Conservation (phyloP, 345 rosid genomes). For the Geranium brycei region DNA sequence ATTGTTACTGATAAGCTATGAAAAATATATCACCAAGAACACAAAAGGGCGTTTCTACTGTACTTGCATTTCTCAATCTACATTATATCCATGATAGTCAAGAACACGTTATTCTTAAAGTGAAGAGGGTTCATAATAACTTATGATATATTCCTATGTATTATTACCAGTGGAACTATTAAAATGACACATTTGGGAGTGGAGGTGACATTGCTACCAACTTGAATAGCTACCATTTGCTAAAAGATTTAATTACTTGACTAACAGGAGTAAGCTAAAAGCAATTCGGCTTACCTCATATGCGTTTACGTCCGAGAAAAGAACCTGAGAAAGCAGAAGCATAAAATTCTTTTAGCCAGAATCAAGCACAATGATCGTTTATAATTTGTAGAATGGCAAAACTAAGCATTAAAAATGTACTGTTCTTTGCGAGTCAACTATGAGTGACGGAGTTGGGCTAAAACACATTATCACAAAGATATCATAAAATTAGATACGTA, state of each 20-base stretch:
- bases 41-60: too few species aligned
- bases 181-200: not conserved
- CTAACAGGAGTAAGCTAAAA: not conserved
- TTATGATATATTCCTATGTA: too few species aligned
- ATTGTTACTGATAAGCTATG: too few species aligned
- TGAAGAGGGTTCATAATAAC: too few species aligned
- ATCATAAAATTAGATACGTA: not conserved
- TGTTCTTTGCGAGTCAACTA: too few species aligned
- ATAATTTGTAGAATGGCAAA: not conserved
- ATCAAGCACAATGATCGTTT: not conserved
- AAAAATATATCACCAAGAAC: not conserved
- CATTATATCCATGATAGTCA: too few species aligned
- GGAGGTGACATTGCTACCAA: not conserved
- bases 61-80: too few species aligned
- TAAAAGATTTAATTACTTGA: not conserved
- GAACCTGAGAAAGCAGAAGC: slow-evolving; percentile 42
- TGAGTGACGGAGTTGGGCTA: not conserved
- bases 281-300: slow-evolving; percentile 43
- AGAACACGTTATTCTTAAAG: too few species aligned
- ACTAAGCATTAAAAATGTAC: not conserved
- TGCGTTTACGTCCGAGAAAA: slow-evolving; percentile 75
- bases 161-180: too few species aligned
- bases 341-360: not conserved
- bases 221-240: not conserved
- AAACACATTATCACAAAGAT: not conserved